Evolutionary conservation across 2,329 filamentous ascomycete species (phyloP).

Genomic region (Trichothecium roseum): DNA sequence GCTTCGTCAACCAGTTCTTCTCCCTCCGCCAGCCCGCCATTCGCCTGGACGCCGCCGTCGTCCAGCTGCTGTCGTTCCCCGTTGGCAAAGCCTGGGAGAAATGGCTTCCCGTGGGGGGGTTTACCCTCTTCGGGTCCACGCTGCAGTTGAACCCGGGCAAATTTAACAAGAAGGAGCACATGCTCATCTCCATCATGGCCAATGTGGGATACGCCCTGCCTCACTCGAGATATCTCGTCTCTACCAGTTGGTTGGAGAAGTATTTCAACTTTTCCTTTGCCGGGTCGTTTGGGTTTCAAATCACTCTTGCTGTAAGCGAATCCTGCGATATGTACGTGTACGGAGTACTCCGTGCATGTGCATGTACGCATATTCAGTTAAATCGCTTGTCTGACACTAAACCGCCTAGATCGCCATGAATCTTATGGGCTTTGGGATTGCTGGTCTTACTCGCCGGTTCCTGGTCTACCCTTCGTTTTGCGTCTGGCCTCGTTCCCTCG

Average conservation of each 20-base stretch:
- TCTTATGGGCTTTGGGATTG: conserved; percentile 51
- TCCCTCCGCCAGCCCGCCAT: conserved; percentile 46
- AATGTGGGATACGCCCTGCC: conserved; percentile 44
- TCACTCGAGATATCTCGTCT: conserved; percentile 45
- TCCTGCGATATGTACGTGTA: no score
- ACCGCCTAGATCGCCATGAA: no score
- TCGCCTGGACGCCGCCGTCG: conserved; percentile 42
- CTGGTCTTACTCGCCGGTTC: conserved; percentile 42
- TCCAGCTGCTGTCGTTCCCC: conserved; percentile 46
- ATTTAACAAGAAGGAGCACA: conserved; percentile 52
- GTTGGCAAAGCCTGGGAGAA: conserved; percentile 40
- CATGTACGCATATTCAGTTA: no score
- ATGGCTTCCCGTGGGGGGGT: conserved; percentile 37
- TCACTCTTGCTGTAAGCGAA: no score
- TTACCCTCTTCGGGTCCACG: conserved; percentile 33
- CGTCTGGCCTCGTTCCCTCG: conserved; percentile 46
- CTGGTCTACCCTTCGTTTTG: conserved; percentile 45
- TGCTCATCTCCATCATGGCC: conserved; percentile 52
- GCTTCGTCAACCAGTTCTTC: conserved; percentile 47
- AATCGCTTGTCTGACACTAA: no score
- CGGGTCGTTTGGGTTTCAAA: no score
- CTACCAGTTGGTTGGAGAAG: conserved; percentile 39
- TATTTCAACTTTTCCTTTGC: conserved; percentile 46
- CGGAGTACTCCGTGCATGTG: no score
- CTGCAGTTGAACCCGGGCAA: conserved; percentile 44